Base-by-base conservation (phyloP, 768 basidiomycete species). In the Lentinus tigrinus region DNA sequence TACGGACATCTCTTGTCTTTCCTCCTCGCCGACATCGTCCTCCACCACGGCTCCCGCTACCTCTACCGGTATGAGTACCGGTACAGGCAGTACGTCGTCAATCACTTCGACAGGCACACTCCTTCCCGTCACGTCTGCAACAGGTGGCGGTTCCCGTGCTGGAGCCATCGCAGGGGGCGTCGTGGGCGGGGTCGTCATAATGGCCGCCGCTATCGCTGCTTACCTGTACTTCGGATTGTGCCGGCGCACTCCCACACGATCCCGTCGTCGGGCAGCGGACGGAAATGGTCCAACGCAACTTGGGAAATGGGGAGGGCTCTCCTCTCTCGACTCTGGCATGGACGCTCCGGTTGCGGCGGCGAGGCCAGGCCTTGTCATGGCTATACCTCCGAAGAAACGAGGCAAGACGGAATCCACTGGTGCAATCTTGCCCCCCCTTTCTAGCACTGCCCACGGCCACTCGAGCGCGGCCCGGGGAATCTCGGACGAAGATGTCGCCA, bases 151-250 rank as follows among this genome's bases (percentile, higher is more conserved):
- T 10, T 11, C 50, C 7, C 78, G 78, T 38, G 69, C 71, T 1
- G 79, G 76, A 0, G 73, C 75, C 8, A 80, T 88, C 26, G 78
- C 76, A 5, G 87, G 85, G 2, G 78, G 79, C 24, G 76, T 81
- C 19, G 61, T 86, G 3, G 85, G 81, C 4, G 81, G 75, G 2
- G 64, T 76, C 2, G 77, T 69, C 14, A 53, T 83, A 4, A 60
- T 78, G 21, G 63, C 73, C 16, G 65, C 72, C 7, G 51, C 76
- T 54, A 72, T 74, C 58, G 56, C 75, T 36, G 73, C 58, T 55
- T 75, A 48, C 58, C 57, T 50, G 65, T 61, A 28, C 65, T 60
- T 72, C 68, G 57, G 58, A 46, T 37, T 62, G 28, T 60, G 65
- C 50, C 59, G 62, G 44, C 65, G 59, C 39, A 47, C 49, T 11